Conservation (phyloP, 208 protist genomes). For the Porcisia deanei region DNA sequence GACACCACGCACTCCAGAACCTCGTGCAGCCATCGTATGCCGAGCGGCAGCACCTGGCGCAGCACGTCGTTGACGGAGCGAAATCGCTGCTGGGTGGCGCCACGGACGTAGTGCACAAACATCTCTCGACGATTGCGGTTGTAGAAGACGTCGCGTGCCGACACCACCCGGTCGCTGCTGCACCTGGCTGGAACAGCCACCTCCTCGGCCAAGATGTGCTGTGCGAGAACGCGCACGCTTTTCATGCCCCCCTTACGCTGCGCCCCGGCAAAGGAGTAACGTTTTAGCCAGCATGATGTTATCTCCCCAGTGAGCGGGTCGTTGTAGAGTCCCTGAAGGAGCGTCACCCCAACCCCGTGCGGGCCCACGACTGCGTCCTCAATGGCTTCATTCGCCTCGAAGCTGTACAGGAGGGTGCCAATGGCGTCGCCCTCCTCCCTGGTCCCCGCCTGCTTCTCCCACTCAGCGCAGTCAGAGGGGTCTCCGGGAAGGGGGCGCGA, state of each 20-base stretch:
- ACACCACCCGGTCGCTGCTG: slow-evolving; percentile 40
- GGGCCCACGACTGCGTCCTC: slow-evolving; percentile 20
- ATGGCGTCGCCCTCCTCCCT: slow-evolving; percentile 8
- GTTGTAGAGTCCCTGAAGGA: slow-evolving; percentile 55
- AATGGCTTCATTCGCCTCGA: slow-evolving; percentile 23
- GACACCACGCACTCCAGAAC: slow-evolving; percentile 64
- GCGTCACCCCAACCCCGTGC: slow-evolving; percentile 29
- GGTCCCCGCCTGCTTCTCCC: not conserved
- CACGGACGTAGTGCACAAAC: slow-evolving; percentile 70
- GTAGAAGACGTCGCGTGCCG: slow-evolving; percentile 59
- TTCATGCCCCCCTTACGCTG: not conserved
- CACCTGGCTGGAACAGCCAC: slow-evolving; percentile 39
- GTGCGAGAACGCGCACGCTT: slow-evolving; percentile 12
- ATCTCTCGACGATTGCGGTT: slow-evolving; percentile 44
- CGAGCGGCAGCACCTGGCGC: slow-evolving; percentile 50
- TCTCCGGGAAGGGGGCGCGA: not conserved
- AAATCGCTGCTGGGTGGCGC: slow-evolving; percentile 71
- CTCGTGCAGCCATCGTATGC: slow-evolving; percentile 66
- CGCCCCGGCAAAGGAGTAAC: slow-evolving; percentile 45
- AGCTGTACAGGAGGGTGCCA: slow-evolving; percentile 26
- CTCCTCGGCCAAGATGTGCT: slow-evolving; percentile 47
- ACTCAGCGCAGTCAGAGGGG: slow-evolving; percentile 10
- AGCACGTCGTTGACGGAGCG: slow-evolving; percentile 53
- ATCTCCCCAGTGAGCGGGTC: slow-evolving; percentile 56
- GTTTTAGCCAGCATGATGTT: slow-evolving; percentile 67